Base-by-base conservation (phyloP, 257 asterid genomes). In the Ehretia macrophylla region DNA sequence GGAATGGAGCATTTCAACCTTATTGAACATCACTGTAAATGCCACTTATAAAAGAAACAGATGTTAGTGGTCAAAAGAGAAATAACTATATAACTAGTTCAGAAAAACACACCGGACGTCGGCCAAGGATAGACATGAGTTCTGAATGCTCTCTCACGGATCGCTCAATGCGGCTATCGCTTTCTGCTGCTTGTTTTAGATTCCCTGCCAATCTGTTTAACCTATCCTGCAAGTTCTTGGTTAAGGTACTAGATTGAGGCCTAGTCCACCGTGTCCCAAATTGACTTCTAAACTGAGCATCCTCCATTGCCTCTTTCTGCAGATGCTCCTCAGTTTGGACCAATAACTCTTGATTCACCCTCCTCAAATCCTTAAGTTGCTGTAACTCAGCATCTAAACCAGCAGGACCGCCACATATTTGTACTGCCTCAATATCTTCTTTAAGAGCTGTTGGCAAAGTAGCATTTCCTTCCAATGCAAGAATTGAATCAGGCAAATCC, bases 181-280 rank as follows among this genome's bases (percentile, higher is more conserved):
- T 89, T 65, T 93, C 99, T 58, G 85, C 83, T 51, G 99, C 97
- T 80, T 89, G 96, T 85, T 93, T 93, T 84, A 89, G 63, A 77
- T 93, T 89, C 51, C 64, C 94, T 44, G 97, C 97, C 78, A 89
- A 89, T 79, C 85, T 89, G 71, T 89, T 85, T 55, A 93, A 74
- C 70, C 96, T 83, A 70, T 93, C 99, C 68, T 70, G 87, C 74
- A 89, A 73, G 71, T 85, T 89, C 76, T 86, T 89, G 49, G 95
- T 93, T 58, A 93, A 74, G 48, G 99, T 86, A 82, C 90, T 89
- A 53, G 97, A 93, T 67, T 86, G 97, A 61, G 99, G 97, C 64
- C 99, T 80, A 39, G 92, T 86, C 99, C 97, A 93, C 63, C 94
- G 81, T 18, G 86, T 77, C 71, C 96, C 99, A 76, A 89, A 89